Conservation (phyloP, 345 rosid species). For the Murraya koenigii region DNA sequence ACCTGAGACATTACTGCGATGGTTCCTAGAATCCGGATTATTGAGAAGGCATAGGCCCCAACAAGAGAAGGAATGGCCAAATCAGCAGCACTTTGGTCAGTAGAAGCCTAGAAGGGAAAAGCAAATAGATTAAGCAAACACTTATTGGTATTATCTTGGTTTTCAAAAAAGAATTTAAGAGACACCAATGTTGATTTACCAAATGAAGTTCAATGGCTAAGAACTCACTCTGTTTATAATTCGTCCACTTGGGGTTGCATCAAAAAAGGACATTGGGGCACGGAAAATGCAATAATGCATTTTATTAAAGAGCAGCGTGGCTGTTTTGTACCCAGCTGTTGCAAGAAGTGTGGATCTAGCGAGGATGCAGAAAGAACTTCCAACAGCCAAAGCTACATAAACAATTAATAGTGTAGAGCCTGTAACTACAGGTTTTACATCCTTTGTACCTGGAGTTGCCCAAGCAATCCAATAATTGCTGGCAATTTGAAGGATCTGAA, state of each 20-base stretch:
- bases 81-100: slow-evolving; percentile 72
- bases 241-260: slow-evolving; percentile 66
- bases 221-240: slow-evolving; percentile 49
- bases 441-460: slow-evolving; percentile 58
- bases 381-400: slow-evolving; percentile 53
- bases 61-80: slow-evolving; percentile 45
- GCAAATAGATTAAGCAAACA: background rate
- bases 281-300: slow-evolving; percentile 64
- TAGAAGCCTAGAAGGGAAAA: slow-evolving; percentile 52
- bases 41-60: slow-evolving; percentile 40
- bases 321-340: slow-evolving; percentile 55
- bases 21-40: slow-evolving; percentile 56
- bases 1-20: slow-evolving; percentile 61
- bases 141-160: background rate
- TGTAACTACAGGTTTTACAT: slow-evolving; percentile 39
- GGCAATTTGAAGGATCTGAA: slow-evolving; percentile 56
- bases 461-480: slow-evolving; percentile 87
- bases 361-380: slow-evolving; percentile 57
- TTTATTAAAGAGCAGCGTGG: slow-evolving; percentile 54
- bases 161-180: background rate
- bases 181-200: background rate
- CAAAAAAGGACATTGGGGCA: slow-evolving; percentile 78
- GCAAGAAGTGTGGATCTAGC: slow-evolving; percentile 41
- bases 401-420: slow-evolving; percentile 43
- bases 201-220: background rate